Base-by-base conservation (phyloP, 2,329 filamentous ascomycete genomes). In the Phialophora tarda region DNA sequence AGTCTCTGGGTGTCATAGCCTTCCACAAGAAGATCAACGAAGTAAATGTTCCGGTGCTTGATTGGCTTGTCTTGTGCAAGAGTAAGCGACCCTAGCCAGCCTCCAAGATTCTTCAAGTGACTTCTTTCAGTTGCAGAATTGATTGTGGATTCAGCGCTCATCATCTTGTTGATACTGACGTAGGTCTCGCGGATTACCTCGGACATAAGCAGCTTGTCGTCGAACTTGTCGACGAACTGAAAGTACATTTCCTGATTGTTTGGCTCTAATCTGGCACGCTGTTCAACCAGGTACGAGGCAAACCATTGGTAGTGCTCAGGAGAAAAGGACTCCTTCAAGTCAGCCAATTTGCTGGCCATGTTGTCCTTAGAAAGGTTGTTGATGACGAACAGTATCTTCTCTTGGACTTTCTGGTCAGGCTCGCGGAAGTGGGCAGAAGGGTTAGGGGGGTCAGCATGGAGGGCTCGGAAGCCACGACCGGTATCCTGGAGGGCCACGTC, bases 311-410 rank as follows among this genome's bases (percentile, higher is more conserved):
- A 91, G 76, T 97, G 90, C 71, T 89, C 88, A 61, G 90, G 87
- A 59, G 92, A 88, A 56, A 99, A 81, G 53, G 91, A 88, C 47
- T 92, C 89, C 58, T 88, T 89, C 44, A 99, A 85, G 71, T 97
- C 93, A 61, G 85, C 84, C 74, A 94, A 89, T 79, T 97, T 97
- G 48, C 89, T 85, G 60, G 91, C 88, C 21, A 99, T 83, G 53
- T 97, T 98, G 50, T 90, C 88, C 72, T 95, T 90, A 0, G 95
- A 98, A 60, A 99, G 89, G 73, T 99, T 99, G 83, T 99, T 99
- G 65, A 99, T 83, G 28, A 96, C 91, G 74, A 99, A 99, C 72
- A 97, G 88, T 47, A 99, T 93, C 77, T 92, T 96, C 77, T 96
- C 95, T 73, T 97, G 93, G 0, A 91, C 86, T 24, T 94, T 91